Evolutionary conservation across 2,329 filamentous ascomycete genomes (phyloP).

Genomic region (Tolypocladium sp.): DNA sequence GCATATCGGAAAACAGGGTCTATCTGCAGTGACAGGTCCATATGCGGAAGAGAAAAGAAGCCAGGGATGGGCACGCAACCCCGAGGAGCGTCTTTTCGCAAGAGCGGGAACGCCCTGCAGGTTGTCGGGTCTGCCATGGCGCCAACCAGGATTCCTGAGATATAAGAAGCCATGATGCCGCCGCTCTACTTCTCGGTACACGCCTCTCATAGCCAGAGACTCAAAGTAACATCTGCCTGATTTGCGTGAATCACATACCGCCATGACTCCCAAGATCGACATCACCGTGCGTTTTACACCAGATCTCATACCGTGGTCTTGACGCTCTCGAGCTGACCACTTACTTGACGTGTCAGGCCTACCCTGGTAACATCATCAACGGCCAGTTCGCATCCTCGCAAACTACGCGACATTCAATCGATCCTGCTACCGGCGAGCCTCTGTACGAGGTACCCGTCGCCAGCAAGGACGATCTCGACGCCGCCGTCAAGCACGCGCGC

Average conservation of each 20-base stretch:
- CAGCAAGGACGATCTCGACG: constrained; percentile 17
- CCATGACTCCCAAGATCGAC: not conserved
- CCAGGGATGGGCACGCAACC: not conserved
- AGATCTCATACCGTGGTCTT: not conserved
- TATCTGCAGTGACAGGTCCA: not conserved
- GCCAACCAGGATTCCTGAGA: not conserved
- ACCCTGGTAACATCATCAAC: constrained; percentile 13
- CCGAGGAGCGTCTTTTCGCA: not conserved
- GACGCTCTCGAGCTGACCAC: not conserved
- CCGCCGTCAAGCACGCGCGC: constrained; percentile 16
- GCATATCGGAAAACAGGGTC: not conserved
- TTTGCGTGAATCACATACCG: not conserved
- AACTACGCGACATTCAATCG: constrained; percentile 11
- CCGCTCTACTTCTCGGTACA: not conserved
- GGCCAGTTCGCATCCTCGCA: constrained; percentile 10
- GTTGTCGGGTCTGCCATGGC: not conserved
- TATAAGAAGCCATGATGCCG: not conserved
- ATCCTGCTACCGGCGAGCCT: constrained; percentile 20
- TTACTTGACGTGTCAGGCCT: not conserved
- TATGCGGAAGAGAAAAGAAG: too few species aligned
- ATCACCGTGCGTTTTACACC: not conserved
- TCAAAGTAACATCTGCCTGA: not conserved
- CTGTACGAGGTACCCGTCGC: constrained; percentile 20
- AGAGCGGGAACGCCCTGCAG: not conserved
- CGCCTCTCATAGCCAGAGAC: too few species aligned